Conservation (phyloP, 257 asterid genomes). For the Petunia secreta region DNA sequence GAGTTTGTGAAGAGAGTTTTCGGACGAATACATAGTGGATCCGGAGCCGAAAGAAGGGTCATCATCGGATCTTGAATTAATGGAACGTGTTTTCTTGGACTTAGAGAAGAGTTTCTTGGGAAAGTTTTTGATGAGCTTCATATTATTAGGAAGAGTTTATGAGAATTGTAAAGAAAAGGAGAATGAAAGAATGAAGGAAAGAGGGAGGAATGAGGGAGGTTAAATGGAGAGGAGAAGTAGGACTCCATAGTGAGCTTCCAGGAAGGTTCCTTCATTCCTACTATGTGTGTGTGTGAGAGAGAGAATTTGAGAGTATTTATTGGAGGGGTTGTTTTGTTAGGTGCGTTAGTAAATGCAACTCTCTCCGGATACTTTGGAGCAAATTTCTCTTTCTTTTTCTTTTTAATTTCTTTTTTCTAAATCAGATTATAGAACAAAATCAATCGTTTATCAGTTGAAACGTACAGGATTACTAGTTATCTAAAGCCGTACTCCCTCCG, state of each 20-base stretch:
- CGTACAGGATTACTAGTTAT: too few species aligned
- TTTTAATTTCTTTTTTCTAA: too few species aligned
- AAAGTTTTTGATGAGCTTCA: slow-evolving; percentile 55
- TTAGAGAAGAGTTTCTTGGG: slow-evolving; percentile 52
- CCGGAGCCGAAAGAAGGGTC: slow-evolving; percentile 37
- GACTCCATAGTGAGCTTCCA: slow-evolving; percentile 55
- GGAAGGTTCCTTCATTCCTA: slow-evolving; percentile 50
- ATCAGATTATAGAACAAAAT: too few species aligned
- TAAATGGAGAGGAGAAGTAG: slow-evolving; percentile 32
- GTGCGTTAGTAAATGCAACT: not conserved
- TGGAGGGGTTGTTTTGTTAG: slow-evolving; percentile 27
- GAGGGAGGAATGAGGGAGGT: slow-evolving; percentile 25
- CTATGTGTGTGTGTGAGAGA: slow-evolving; percentile 31
- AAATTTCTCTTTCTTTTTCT: not conserved
- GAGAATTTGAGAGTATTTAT: slow-evolving; percentile 20
- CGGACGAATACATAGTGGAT: slow-evolving; percentile 23
- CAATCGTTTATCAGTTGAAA: too few species aligned
- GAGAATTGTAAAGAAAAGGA: not conserved
- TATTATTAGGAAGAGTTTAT: not conserved
- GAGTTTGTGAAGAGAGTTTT: slow-evolving; percentile 26
- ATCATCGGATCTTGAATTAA: slow-evolving; percentile 36
- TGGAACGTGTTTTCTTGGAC: slow-evolving; percentile 27
- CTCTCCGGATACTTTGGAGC: not conserved
- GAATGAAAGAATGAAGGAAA: slow-evolving; percentile 21
- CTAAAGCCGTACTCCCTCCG: too few species aligned